Conservation (phyloP, 2,329 filamentous ascomycete genomes). For the Ophiocordyceps polyrhachis-furcata region DNA sequence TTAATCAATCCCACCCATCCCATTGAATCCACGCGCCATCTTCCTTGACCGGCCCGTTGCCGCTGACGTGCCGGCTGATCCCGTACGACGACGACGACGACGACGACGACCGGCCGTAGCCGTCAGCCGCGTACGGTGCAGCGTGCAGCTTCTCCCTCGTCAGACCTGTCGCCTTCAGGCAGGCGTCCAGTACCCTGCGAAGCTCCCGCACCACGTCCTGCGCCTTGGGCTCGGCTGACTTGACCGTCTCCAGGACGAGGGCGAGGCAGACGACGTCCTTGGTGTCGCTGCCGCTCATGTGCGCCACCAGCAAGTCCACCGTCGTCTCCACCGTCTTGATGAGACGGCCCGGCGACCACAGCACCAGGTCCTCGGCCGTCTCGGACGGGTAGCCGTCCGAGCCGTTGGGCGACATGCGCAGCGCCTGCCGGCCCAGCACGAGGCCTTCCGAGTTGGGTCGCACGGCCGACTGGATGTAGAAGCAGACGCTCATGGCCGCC, state of each 20-base stretch:
- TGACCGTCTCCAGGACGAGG: slow-evolving; percentile 27
- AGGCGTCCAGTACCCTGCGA: slow-evolving; percentile 23
- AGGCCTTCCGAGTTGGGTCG: slow-evolving; percentile 12
- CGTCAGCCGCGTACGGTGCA: slow-evolving; percentile 9
- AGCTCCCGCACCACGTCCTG: slow-evolving; percentile 23
- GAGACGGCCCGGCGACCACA: slow-evolving; percentile 23
- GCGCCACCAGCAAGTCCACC: slow-evolving; percentile 23
- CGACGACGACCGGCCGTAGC: too few relatives aligned
- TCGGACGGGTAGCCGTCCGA: slow-evolving; percentile 16
- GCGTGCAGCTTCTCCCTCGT: slow-evolving; percentile 16
- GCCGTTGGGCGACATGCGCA: slow-evolving; percentile 16
- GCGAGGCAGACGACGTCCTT: slow-evolving; percentile 31
- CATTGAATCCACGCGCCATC: background rate
- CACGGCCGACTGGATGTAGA: slow-evolving; percentile 25
- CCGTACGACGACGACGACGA: slow-evolving; percentile 11
- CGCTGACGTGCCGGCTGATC: slow-evolving; percentile 1
- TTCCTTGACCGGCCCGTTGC: background rate
- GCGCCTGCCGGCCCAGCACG: slow-evolving; percentile 11
- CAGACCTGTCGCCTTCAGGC: slow-evolving; percentile 23
- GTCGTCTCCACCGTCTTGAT: slow-evolving; percentile 26
- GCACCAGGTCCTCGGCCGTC: slow-evolving; percentile 16
- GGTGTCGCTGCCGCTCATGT: slow-evolving; percentile 29
- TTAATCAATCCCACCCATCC: background rate
- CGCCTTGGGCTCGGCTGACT: slow-evolving; percentile 19
- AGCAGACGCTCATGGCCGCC: slow-evolving; percentile 35